Evolutionary conservation across 805 yeast genomes (phyloP), one percentile per base, ranked within the genome.

Genomic region (Nakazawaea populi): DNA sequence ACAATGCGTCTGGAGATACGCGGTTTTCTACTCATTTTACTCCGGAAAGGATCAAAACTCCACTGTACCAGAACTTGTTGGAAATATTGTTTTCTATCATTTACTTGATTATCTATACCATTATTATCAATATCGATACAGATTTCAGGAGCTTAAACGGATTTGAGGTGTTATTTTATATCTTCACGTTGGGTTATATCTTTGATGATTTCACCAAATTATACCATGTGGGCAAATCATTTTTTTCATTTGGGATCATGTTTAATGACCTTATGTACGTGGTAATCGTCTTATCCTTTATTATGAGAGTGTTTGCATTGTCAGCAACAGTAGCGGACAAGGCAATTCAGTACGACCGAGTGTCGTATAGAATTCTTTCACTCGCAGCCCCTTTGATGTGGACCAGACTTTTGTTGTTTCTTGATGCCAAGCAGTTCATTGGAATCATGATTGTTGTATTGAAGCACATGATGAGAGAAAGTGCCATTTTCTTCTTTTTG

Each of bases 361-460:
- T 80, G 5, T 76, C 95, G 0, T 88, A 82, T 63, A 70, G 95
- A 54, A 64, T 88, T 2, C 67, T 89, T 45, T 83, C 96, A 0
- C 76, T 90, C 60, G 90, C 87, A 11, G 86, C 96, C 5, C 96
- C 96, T 2, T 72, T 89, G 56, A 83, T 89, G 78, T 89, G 96
- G 95, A 77, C 87, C 2, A 74, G 97, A 46, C 70, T 89, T 46
- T 68, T 89, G 51, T 73, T 89, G 37, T 89, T 75, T 66, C 74
- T 89, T 58, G 97, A 89, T 62, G 85, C 91, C 9, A 82, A 83
- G 56, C 77, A 79, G 58, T 89, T 89, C 65, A 87, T 89, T 46
- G 97, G 97, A 40, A 88, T 90, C 2, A 86, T 89, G 89, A 77
- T 89, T 55, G 92, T 89, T 31, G 92, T 89, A 4, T 70, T 87